Evolutionary conservation across 2,329 filamentous ascomycete species (phyloP), one percentile per base, ranked within the genome.

Genomic region (Paecilomyces dactylethromorphus): DNA sequence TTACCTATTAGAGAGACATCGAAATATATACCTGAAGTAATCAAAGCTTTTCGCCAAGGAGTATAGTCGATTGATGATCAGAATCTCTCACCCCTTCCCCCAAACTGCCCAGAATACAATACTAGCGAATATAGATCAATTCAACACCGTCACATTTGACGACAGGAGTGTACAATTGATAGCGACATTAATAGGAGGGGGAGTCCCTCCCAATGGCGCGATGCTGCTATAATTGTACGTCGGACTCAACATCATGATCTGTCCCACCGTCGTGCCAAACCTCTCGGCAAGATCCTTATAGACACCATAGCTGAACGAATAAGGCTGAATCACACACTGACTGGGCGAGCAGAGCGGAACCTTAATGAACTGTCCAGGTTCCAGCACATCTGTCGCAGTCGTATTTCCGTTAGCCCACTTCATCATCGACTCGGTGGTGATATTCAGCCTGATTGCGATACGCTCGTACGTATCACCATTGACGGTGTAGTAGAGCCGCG

Each of bases 171-270:
- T 33, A 11, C 32, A 33, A 15, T 33, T 33, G 13, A 33, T 33
- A 33, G 32, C 32, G 32, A 33, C 32, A 15, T 54, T 35, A 62
- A 56, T 56, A 11, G 32, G 18, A 21, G 54, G 54, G 8, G 13
- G 22, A 50, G 31, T 10, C 22, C 45, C 54, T 11, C 54, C 35
- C 12, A 18, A 15, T 26, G 12, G 26, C 18, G 31, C 54, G n/a
- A 24, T 49, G n/a, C 33, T 56, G 13, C 31, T 45, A 29, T 56
- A 58, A 32, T 65, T 64, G 57, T 65, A 65, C 10, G 64, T 65
- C 31, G 63, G 64, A 21, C 59, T 65, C n/a, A 64, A 54, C 60
- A 62, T 63, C 59, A 61, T 60, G 4, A 64, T 58, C 51, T 64
- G 64, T 0, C 64, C 63, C 11, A 63, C 61, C 1, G 64, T 66